Conservation (phyloP, 169 alveolate genomes). For the Cryptosporidium sp. region DNA sequence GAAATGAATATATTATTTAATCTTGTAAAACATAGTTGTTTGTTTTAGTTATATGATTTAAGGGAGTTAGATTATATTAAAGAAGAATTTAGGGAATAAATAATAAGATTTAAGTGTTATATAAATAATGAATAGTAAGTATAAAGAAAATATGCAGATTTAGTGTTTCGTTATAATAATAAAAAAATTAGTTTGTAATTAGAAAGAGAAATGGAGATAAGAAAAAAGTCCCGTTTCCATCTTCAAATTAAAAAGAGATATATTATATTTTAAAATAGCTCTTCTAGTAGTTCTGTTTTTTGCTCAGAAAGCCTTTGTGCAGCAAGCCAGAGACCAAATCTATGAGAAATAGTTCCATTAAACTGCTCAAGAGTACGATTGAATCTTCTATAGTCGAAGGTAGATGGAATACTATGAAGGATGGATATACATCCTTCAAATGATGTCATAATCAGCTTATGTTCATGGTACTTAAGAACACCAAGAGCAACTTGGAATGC, state of each 20-base stretch:
- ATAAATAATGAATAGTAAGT: too few relatives aligned
- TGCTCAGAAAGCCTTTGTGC: slow-evolving; percentile 70
- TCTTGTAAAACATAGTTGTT: too few relatives aligned
- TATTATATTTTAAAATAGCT: slow-evolving; percentile 16
- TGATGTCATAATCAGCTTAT: slow-evolving; percentile 66
- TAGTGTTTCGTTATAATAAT: too few relatives aligned
- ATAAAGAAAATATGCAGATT: too few relatives aligned
- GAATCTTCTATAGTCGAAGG: slow-evolving; percentile 49
- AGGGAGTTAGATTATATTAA: too few relatives aligned
- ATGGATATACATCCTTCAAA: slow-evolving; percentile 74
- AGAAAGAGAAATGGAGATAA: background rate
- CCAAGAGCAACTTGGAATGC: slow-evolving; percentile 75
- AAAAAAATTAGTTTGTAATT: too few relatives aligned
- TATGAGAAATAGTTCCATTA: slow-evolving; percentile 44
- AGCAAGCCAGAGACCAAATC: slow-evolving; percentile 67
- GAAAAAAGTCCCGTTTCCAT: background rate
- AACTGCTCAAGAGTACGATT: slow-evolving; percentile 45
- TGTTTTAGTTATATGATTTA: too few relatives aligned
- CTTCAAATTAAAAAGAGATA: background rate
- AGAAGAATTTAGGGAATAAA: too few relatives aligned
- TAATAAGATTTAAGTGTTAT: too few relatives aligned
- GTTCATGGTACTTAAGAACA: slow-evolving; percentile 73
- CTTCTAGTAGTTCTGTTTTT: slow-evolving; percentile 57
- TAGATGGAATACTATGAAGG: slow-evolving; percentile 58
- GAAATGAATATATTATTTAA: too few relatives aligned